Evolutionary conservation across 495 filamentous ascomycete genomes (phyloP), one percentile per base, ranked within the genome.

Genomic region (Neurospora sublineolata): DNA sequence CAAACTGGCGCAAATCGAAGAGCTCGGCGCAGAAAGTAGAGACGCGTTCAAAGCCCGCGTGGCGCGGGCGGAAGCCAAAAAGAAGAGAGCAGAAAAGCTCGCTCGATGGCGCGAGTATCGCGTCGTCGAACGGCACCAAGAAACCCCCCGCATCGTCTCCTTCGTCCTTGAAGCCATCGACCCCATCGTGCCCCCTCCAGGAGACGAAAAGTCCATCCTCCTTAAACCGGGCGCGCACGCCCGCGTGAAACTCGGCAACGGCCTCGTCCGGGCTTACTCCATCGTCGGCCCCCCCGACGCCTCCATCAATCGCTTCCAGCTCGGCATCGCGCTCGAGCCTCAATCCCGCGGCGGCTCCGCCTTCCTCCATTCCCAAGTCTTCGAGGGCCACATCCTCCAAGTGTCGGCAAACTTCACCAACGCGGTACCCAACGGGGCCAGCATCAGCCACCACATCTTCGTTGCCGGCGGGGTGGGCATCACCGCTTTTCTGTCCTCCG

Each of bases 381-480:
- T 80, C n/a, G 79, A 83, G 0, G 83, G 84, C 10, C 76, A 80
- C 14, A 33, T 67, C 75, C 72, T 93, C 80, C 77, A 79, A 30
- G 81, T 84, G 0, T 80, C 81, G 14, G 78, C 79, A 6, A 60
- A 30, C 27, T 77, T 85, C 27, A 84, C 82, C 12, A 75, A 73
- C 5, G 82, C 79, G 42, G 73, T 86, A 7, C 76, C 74, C 16
- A 67, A 72, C 23, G 23, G 5, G 11, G 1, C 12, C 20, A 16
- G 23, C 23, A 27, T 27, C 27, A 27, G 27, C 27, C 77, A 84
- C 46, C 85, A 87, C 70, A 79, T 87, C 4, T 86, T 86, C 74
- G 81, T 88, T 18, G 85, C 78, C 3, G 86, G 81, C 36, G 86
- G 86, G 0, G 81, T 88, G 16, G 85, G 86, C 0, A 81, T 88